A percentile compares a stretch with the other conserved stretches of the same genome.
These are phyloP conservation scores for Alternaria conjuncta DNA, from an alignment of 2,329 filamentous ascomycete species.

Conservation along the genomic window DNA sequence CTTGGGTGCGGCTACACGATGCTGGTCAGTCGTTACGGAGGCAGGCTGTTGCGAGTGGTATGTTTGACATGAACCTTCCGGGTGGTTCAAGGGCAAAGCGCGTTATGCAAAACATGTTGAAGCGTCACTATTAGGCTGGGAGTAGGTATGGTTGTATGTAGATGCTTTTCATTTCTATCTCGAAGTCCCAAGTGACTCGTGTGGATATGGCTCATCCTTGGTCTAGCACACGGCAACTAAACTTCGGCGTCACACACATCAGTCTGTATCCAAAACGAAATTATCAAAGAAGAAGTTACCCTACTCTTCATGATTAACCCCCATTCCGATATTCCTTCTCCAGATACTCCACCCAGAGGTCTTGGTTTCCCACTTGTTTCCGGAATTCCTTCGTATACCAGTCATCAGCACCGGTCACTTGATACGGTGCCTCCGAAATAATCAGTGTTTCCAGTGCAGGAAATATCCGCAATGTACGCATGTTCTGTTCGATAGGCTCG, in stretches of 20 bases:
- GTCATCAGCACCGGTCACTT: not conserved
- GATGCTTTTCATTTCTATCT: not conserved
- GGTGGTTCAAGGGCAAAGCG: conserved; percentile 1
- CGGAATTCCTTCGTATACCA: not conserved
- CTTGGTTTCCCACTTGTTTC: not conserved
- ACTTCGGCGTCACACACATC: not conserved
- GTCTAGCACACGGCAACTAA: not conserved
- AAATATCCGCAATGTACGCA: not conserved
- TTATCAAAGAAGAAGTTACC: not conserved
- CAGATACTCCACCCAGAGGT: not conserved
- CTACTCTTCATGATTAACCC: not conserved
- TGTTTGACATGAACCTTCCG: conserved; percentile 7
- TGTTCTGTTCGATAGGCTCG: not conserved
- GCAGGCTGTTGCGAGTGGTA: conserved; percentile 5
- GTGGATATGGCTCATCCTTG: not conserved
- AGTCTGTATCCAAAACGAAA: not conserved
- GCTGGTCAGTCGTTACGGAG: conserved; percentile 5
- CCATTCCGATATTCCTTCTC: not conserved
- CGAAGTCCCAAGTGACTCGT: not conserved
- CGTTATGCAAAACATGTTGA: not conserved
- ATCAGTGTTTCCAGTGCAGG: not conserved
- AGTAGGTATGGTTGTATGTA: not conserved
- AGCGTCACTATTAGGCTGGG: not conserved
- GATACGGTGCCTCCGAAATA: not conserved
- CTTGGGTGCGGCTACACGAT: not conserved